Base-by-base conservation (phyloP, 2,329 filamentous ascomycete genomes). In the Colletotrichum camelliae region DNA sequence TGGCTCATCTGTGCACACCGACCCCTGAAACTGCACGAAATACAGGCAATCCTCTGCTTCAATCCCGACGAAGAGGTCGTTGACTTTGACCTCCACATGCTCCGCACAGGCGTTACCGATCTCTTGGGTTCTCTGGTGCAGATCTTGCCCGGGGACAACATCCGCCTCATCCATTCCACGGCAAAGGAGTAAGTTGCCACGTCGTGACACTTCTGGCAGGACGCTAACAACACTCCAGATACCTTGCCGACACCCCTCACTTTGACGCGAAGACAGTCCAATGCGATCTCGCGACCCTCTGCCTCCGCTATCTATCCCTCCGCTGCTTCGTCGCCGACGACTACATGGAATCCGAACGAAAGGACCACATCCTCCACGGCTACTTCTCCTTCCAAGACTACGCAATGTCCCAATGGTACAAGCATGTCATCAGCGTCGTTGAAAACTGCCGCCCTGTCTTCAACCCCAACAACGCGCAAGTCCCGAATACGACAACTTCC, bases 1-100 rank as follows among this genome's bases (percentile, higher is more conserved):
- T 87, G 84, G 85, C 79, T 88, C 15, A 82, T 82, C 6, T 84
- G 84, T 67, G 83, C 85, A 2, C 84, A 83, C 62, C 81, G 87
- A 0, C 81, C 85, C 0, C 79, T 88, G 0, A 84, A 84, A 69
- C 84, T 82, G 82, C 81, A 86, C 67, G 86, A 88, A 72, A 81
- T 88, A 8, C 81, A 87, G 60, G 83, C 83, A 7, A 81, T 83
- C 9, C 77, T 84, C 10, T 80, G 83, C 4, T 80, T 86, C 37
- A 18, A 75, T 24, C 71, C 61, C 1, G 60, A 21, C 2, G 37
- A 12, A 0, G 66, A 78, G 2, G 69, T 67, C 5, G 78, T 81
- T 13, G 77, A 84, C 16, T 80, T 80, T 18, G 37, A 78, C 10
- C 65, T 69, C 2, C 62, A 62, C 0, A 75, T 65, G 62, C 78